A percentile compares a stretch with the other conserved stretches of the same genome.
phyloP scores from a whole-genome alignment of 1,139 yeast species.

The Nakaseomyces delphensis region DNA sequence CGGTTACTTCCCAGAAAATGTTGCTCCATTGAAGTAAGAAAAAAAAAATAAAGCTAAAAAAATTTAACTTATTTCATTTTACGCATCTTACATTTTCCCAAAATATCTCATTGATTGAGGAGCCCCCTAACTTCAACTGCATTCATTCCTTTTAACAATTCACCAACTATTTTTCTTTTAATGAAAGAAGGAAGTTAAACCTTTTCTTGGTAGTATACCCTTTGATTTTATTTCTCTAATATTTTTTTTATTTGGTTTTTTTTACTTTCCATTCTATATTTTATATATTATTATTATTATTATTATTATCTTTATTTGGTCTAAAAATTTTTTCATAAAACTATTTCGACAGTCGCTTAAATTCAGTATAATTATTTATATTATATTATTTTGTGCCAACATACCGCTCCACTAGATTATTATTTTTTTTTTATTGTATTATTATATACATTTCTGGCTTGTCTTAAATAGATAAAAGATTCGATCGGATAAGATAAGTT shows the following conservation, averaged over 20 bases:
- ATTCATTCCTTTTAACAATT: background rate
- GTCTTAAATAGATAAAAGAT: background rate
- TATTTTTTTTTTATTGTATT: too few relatives aligned
- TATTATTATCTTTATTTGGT: background rate
- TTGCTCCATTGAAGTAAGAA: slow-evolving; percentile 28
- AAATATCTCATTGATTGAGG: too few relatives aligned
- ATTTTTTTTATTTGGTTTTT: background rate
- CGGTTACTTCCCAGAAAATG: slow-evolving; percentile 42
- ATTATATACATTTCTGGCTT: background rate
- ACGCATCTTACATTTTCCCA: too few relatives aligned
- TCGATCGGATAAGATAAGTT: background rate
- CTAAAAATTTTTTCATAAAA: too few relatives aligned
- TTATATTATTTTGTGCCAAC: too few relatives aligned
- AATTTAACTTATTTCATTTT: too few relatives aligned
- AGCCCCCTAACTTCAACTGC: background rate
- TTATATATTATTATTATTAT: background rate
- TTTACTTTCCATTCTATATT: background rate
- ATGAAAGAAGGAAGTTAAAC: too few relatives aligned
- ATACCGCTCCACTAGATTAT: background rate
- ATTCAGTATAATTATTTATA: too few relatives aligned
- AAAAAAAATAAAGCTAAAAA: background rate
- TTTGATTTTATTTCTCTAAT: too few relatives aligned
- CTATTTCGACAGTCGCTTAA: too few relatives aligned
- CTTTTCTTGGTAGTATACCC: too few relatives aligned
- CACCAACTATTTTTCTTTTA: too few relatives aligned